Evolutionary conservation across 2,329 filamentous ascomycete genomes (phyloP).

Genomic region (Emydomyces testavorans): DNA sequence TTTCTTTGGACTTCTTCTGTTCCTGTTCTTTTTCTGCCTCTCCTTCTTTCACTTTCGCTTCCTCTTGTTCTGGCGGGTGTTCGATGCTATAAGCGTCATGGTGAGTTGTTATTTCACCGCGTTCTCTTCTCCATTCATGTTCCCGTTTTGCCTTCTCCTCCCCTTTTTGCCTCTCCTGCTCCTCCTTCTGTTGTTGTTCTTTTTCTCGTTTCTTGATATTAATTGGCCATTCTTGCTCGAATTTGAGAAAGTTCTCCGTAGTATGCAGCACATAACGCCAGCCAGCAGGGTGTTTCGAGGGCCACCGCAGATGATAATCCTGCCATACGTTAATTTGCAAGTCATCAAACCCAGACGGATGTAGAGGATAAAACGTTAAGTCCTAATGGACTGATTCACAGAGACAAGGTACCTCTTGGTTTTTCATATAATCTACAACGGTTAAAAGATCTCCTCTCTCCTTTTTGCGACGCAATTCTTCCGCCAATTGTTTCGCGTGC

Average conservation of each 20-base stretch:
- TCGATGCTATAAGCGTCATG: conserved; percentile 28
- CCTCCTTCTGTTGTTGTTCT: conserved; percentile 20
- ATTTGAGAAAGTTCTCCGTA: conserved; percentile 42
- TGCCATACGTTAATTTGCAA: conserved; percentile 16
- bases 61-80: conserved; percentile 12
- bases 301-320: conserved; percentile 37
- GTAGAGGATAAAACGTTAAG: too few relatives aligned
- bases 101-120: conserved; percentile 27
- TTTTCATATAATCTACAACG: conserved; percentile 22
- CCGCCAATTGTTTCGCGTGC: conserved; percentile 21
- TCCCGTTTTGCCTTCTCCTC: conserved; percentile 19
- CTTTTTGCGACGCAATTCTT: conserved; percentile 20
- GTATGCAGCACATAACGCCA: conserved; percentile 43
- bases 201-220: conserved; percentile 34
- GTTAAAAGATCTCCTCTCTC: conserved; percentile 21
- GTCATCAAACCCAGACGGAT: neutral
- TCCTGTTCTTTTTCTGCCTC: conserved; percentile 14
- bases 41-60: conserved; percentile 21
- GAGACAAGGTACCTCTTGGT: conserved; percentile 19
- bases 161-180: conserved; percentile 19
- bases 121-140: conserved; percentile 23
- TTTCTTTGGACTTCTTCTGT: conserved; percentile 20
- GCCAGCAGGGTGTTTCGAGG: conserved; percentile 36
- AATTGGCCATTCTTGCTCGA: conserved; percentile 39
- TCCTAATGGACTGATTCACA: neutral